phyloP scores from a whole-genome alignment of 768 basidiomycete species.

The Saitozyma podzolica region DNA sequence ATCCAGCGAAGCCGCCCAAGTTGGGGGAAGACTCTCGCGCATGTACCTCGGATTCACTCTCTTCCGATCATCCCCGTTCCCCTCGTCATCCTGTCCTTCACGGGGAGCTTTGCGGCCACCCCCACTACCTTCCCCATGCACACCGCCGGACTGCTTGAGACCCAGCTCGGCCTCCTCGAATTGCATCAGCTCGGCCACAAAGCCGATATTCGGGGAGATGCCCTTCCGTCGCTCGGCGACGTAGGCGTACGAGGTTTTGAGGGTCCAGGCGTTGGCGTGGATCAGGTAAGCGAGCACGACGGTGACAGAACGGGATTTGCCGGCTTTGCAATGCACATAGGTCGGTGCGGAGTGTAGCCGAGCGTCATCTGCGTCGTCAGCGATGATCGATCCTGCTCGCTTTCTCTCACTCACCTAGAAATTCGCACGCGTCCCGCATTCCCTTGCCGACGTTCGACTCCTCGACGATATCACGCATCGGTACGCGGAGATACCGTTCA shows the following conservation, averaged over 20 bases:
- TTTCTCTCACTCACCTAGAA: constrained; percentile 65
- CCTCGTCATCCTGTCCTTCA: constrained; percentile 30
- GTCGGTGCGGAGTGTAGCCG: constrained; percentile 81
- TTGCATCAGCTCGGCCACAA: constrained; percentile 94
- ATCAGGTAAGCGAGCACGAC: constrained; percentile 97
- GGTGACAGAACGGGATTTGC: constrained; percentile 92
- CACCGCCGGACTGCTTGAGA: constrained; percentile 57
- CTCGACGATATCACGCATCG: constrained; percentile 94
- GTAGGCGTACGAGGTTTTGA: constrained; percentile 85
- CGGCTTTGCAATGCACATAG: constrained; percentile 95
- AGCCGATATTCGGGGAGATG: constrained; percentile 96
- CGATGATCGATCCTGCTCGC: neutral
- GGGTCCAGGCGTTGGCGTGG: constrained; percentile 94
- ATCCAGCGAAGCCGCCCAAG: constrained; percentile 51
- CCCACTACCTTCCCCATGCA: constrained; percentile 40
- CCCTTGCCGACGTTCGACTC: constrained; percentile 82
- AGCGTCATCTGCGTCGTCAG: constrained; percentile 70
- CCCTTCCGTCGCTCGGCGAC: constrained; percentile 90
- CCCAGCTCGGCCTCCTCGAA: constrained; percentile 90
- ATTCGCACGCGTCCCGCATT: constrained; percentile 79
- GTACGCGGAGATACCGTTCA: constrained; percentile 79
- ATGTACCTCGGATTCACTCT: constrained; percentile 65
- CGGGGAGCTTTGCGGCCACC: constrained; percentile 32
- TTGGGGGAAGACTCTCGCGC: constrained; percentile 73
- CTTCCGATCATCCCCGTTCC: constrained; percentile 56